Evolutionary conservation across 345 rosid species (phyloP).

Genomic region (Durio zibethinus): DNA sequence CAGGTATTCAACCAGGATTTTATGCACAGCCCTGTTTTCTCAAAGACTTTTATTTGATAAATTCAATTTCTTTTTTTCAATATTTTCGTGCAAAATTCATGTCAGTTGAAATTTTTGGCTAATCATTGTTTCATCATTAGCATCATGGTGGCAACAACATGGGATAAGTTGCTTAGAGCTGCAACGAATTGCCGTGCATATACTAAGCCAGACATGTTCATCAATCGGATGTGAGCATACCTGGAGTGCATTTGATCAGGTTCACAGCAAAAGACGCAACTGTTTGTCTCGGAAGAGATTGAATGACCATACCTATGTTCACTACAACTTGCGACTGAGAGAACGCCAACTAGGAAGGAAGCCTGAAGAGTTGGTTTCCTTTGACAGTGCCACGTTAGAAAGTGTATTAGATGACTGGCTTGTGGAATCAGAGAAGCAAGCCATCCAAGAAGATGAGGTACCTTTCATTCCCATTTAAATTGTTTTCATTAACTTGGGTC

Average conservation of each 20-base stretch:
- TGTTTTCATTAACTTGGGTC: not conserved
- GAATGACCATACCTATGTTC: slow-evolving; percentile 66
- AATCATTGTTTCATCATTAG: slow-evolving; percentile 27
- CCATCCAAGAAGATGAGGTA: slow-evolving; percentile 65
- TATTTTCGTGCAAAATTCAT: not conserved
- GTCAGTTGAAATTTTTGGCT: slow-evolving; percentile 3
- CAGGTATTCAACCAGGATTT: slow-evolving; percentile 46
- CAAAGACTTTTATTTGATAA: slow-evolving; percentile 1
- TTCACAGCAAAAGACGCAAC: slow-evolving; percentile 51
- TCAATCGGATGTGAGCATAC: slow-evolving; percentile 71
- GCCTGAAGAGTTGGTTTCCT: slow-evolving; percentile 37
- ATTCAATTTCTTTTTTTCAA: not conserved
- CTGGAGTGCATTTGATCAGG: slow-evolving; percentile 67
- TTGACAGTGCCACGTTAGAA: slow-evolving; percentile 51
- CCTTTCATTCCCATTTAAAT: slow-evolving; percentile 4
- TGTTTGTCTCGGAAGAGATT: slow-evolving; percentile 47
- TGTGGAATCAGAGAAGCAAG: slow-evolving; percentile 39
- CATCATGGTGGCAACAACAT: slow-evolving; percentile 89
- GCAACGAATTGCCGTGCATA: slow-evolving; percentile 73
- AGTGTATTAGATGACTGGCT: slow-evolving; percentile 64
- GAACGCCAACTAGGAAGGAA: slow-evolving; percentile 46
- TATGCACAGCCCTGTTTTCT: not conserved
- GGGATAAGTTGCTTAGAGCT: slow-evolving; percentile 85
- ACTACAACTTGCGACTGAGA: slow-evolving; percentile 67
- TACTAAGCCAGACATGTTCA: slow-evolving; percentile 85